A percentile compares a stretch with the other conserved stretches of the same genome.
Conservation (phyloP, 805 yeast genomes). For the Candida palmyrensis region DNA sequence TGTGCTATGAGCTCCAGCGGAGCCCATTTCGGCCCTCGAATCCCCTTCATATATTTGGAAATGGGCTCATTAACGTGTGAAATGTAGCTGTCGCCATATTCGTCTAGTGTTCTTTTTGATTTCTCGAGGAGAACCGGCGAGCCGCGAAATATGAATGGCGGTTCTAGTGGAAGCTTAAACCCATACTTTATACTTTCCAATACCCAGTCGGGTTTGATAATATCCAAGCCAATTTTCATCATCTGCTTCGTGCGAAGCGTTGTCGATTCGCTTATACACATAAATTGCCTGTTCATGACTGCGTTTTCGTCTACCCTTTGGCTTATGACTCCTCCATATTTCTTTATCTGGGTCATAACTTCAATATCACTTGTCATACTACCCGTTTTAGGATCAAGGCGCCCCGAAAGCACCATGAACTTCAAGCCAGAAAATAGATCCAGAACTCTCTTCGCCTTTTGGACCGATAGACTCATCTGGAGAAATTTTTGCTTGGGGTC, state of each 20-base stretch:
- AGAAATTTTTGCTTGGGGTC: no score
- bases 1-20: no score
- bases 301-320: constrained; percentile 21
- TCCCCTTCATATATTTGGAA: no score
- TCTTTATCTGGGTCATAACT: constrained; percentile 32
- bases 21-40: no score
- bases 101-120: constrained; percentile 42
- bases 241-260: constrained; percentile 36
- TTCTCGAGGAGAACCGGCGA: constrained; percentile 16
- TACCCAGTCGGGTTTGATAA: constrained; percentile 69
- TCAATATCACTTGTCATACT: constrained; percentile 27
- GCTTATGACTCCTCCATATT: constrained; percentile 48
- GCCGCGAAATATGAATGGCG: constrained; percentile 48
- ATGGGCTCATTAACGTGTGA: constrained; percentile 20
- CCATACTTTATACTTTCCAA: constrained; percentile 52
- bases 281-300: constrained; percentile 12
- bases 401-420: constrained; percentile 55
- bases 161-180: constrained; percentile 50
- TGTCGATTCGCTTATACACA: constrained; percentile 31
- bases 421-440: constrained; percentile 39
- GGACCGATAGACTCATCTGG: constrained; percentile 10
- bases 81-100: constrained; percentile 57
- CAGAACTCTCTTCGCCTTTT: constrained; percentile 7
- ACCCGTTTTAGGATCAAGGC: constrained; percentile 14
- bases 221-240: constrained; percentile 48